Base-by-base conservation (phyloP, 2,329 filamentous ascomycete genomes). In the Venturia effusa region DNA sequence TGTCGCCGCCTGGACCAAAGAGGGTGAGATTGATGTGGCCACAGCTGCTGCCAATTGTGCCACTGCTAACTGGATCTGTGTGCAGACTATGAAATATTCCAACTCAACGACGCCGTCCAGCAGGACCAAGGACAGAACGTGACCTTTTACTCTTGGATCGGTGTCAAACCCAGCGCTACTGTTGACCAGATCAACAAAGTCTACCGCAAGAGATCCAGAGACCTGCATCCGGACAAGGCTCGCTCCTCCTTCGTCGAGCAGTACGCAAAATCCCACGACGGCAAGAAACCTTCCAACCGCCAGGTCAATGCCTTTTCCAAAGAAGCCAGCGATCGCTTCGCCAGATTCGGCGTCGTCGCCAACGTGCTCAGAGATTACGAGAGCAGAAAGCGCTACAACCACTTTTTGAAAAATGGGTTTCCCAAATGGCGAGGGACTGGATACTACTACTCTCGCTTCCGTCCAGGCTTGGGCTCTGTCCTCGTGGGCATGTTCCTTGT, bases 391-490 rank as follows among this genome's bases (percentile, higher is more conserved):
- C 88, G 94, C 67, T 99, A 99, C 77, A 93, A 99, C 74, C 88
- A 97, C 76, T 99, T 97, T 79, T 78, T 97, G 66, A 79, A 80
- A 74, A 92, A 97, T 76, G 94, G 94, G 66, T 99, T 99, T 79
- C 94, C 94, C 39, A 85, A 85, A 64, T 99, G 94, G 94, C 92
- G 93, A 79, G 94, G 94, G 65, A 97, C 93, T 55, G 93, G 94
- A 67, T 99, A 99, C 83, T 99, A 97, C 83, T 99, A 99, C 80
- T 87, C 86, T 71, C 87, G 94, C 65, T 97, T 93, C 82, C 85
- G 94, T 24, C 94, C 94, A 1, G 94, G 94, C 10, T 80, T 97
- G 55, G 91, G 90, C 65, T 89, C 89, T 17, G 94, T 96, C 57
- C 76, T 97, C 61, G 66, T 88, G 32, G 92, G 93, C 59, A 78